Evolutionary conservation across 192 early-diverging fungal species (phyloP).

Genomic region (Backusella tarrabulga): DNA sequence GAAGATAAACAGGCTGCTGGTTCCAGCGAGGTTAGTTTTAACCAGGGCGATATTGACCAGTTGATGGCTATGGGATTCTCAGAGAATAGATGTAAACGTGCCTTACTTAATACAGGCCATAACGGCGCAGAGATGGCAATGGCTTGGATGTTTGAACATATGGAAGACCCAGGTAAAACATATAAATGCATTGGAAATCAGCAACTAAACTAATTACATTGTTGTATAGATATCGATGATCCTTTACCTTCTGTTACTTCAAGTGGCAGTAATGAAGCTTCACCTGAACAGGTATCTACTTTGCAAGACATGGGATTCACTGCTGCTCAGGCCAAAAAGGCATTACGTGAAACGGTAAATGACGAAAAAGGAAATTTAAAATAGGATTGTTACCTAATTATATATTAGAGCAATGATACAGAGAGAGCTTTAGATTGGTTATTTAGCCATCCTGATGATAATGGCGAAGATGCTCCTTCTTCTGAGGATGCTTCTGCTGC

Average conservation of each 20-base stretch:
- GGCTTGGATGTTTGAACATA: slow-evolving; percentile 95
- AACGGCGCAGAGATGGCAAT: slow-evolving; percentile 82
- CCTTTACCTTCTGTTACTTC: slow-evolving; percentile 43
- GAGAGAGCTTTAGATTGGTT: slow-evolving; percentile 96
- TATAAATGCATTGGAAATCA: not conserved
- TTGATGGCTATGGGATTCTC: slow-evolving; percentile 93
- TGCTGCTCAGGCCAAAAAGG: slow-evolving; percentile 71
- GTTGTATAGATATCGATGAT: slow-evolving; percentile 66
- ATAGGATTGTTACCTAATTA: not conserved
- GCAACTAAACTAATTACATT: not conserved
- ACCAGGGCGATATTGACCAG: slow-evolving; percentile 72
- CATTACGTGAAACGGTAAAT: slow-evolving; percentile 77
- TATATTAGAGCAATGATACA: slow-evolving; percentile 64
- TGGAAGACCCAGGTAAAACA: slow-evolving; percentile 84
- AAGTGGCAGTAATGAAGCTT: slow-evolving; percentile 31
- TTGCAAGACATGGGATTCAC: slow-evolving; percentile 95
- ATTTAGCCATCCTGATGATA: slow-evolving; percentile 81
- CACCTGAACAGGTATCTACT: slow-evolving; percentile 60
- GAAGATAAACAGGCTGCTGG: slow-evolving; percentile 47
- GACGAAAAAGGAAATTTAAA: not conserved
- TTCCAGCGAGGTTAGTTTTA: slow-evolving; percentile 43
- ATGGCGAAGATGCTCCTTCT: slow-evolving; percentile 44
- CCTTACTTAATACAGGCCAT: slow-evolving; percentile 79
- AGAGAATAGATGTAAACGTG: slow-evolving; percentile 79
- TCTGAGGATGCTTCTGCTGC: not conserved